phyloP scores from a whole-genome alignment of 805 yeast genomes.

The Ogataea allantospora region DNA sequence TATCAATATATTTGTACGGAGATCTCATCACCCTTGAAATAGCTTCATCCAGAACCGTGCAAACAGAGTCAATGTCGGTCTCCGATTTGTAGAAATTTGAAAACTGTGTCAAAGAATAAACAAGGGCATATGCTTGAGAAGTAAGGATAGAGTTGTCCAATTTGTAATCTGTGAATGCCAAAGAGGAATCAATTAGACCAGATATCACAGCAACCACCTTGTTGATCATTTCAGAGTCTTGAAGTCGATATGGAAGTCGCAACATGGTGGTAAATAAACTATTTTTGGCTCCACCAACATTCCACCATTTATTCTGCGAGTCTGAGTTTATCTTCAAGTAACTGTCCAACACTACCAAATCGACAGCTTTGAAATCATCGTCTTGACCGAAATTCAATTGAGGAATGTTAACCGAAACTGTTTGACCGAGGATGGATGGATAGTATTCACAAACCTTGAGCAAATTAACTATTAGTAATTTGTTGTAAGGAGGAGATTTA shows the following conservation, averaged over 20 bases:
- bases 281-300: conserved; percentile 41
- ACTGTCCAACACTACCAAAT: conserved; percentile 56
- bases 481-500: conserved; percentile 37
- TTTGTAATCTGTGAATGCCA: conserved; percentile 47
- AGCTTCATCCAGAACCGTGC: conserved; percentile 73
- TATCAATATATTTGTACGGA: conserved; percentile 84
- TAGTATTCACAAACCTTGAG: conserved; percentile 38
- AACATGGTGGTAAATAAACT: conserved; percentile 70
- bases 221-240: conserved; percentile 21
- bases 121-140: conserved; percentile 55
- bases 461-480: conserved; percentile 47
- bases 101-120: conserved; percentile 43
- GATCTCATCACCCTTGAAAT: conserved; percentile 65
- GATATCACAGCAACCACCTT: conserved; percentile 52
- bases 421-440: conserved; percentile 18
- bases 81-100: conserved; percentile 14
- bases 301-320: conserved; percentile 75
- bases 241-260: conserved; percentile 41
- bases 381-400: conserved; percentile 29
- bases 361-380: conserved; percentile 45
- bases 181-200: conserved; percentile 48
- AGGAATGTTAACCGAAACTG: conserved; percentile 20
- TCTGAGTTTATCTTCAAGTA: conserved; percentile 60
- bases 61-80: conserved; percentile 37
- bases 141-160: conserved; percentile 35